Conservation (phyloP, 225 moss, liverwort and hornwort genomes). For the Physcomitrium patens region DNA sequence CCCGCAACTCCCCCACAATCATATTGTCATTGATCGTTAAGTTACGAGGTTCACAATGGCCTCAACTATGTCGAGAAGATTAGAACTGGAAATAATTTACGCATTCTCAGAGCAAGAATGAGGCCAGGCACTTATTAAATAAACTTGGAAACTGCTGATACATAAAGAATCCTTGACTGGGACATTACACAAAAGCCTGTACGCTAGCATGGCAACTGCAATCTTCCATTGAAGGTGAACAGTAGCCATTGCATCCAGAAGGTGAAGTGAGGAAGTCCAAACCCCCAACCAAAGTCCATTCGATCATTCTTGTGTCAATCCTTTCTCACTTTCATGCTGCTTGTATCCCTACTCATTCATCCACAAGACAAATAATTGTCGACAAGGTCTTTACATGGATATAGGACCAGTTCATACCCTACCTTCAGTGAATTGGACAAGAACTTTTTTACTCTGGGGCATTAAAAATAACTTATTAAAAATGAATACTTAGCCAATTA, state of each 20-base stretch:
- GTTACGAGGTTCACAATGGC: no score
- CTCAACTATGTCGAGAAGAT: no score
- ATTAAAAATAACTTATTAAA: no score
- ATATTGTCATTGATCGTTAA: no score
- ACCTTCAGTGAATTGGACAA: no score
- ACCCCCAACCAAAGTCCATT: constrained; percentile 46
- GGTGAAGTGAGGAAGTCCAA: not conserved
- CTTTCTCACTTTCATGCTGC: constrained; percentile 33
- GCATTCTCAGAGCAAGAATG: no score
- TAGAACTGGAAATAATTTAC: no score
- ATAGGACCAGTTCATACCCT: no score
- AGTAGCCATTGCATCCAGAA: not conserved
- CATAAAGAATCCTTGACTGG: not conserved
- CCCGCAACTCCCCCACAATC: no score
- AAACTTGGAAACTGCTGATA: not conserved
- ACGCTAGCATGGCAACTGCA: constrained; percentile 7
- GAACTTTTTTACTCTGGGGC: no score
- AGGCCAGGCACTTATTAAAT: not conserved
- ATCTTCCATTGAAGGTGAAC: not conserved
- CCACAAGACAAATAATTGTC: not conserved
- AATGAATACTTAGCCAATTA: no score
- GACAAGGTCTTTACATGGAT: no score
- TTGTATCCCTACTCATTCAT: constrained; percentile 15
- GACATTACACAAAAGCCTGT: not conserved
- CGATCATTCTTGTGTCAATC: constrained; percentile 27